phyloP scores from a whole-genome alignment of 2,329 filamentous ascomycete genomes.

The Cladophialophora psammophila region DNA sequence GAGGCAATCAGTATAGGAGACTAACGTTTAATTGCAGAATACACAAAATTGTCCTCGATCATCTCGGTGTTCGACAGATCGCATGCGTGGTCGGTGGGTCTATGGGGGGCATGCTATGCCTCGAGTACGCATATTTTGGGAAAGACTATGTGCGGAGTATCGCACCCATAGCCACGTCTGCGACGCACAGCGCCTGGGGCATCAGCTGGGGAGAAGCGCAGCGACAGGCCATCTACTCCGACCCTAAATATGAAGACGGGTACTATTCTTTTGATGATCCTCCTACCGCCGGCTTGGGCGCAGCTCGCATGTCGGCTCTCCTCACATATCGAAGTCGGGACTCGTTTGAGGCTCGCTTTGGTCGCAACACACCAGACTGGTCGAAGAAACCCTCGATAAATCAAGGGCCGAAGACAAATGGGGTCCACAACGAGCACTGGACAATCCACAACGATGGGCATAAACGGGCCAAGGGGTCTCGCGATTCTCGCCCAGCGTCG shows the following conservation, averaged over 20 bases:
- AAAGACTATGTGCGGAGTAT: constrained; percentile 64
- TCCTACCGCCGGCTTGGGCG: constrained; percentile 83
- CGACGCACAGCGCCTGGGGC: constrained; percentile 64
- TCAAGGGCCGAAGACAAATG: constrained; percentile 56
- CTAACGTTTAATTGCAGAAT: constrained; percentile 48
- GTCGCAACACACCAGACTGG: constrained; percentile 87
- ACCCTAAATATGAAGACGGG: constrained; percentile 97
- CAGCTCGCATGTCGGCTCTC: constrained; percentile 94
- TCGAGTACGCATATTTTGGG: constrained; percentile 74
- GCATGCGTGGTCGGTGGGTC: constrained; percentile 64
- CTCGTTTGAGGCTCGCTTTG: constrained; percentile 95
- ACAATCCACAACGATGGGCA: constrained; percentile 85
- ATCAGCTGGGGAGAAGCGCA: constrained; percentile 67
- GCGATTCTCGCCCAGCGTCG: constrained; percentile 47
- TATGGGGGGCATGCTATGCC: constrained; percentile 65
- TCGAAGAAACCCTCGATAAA: constrained; percentile 79
- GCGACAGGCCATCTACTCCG: constrained; percentile 81
- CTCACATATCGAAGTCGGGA: constrained; percentile 96
- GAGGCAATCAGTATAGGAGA: not conserved
- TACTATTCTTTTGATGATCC: constrained; percentile 91
- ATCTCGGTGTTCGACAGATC: constrained; percentile 61
- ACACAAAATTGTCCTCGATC: constrained; percentile 63
- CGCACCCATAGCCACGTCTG: constrained; percentile 64
- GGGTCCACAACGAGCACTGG: constrained; percentile 75
- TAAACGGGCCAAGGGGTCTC: constrained; percentile 65